These are phyloP conservation scores for Trametes versicolor DNA, from an alignment of 1,284 basidiomycete genomes.

Conservation along the genomic window DNA sequence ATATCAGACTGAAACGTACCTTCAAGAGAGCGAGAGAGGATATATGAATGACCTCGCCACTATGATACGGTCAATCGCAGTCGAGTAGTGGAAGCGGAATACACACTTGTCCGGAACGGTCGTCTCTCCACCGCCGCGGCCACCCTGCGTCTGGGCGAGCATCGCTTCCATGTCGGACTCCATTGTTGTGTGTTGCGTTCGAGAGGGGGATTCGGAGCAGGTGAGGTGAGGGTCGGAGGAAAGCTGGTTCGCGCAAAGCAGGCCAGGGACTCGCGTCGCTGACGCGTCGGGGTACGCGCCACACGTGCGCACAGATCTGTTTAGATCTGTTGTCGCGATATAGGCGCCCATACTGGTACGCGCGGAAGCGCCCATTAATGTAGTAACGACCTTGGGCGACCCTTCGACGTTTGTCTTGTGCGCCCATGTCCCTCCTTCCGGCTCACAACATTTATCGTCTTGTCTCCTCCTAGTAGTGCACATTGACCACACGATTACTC, in stretches of 20 bases:
- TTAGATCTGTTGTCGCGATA: conserved; percentile 43
- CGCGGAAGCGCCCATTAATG: conserved; percentile 15
- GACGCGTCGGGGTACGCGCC: conserved; percentile 44
- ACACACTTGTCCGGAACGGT: conserved; percentile 79
- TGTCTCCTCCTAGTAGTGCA: too few species aligned
- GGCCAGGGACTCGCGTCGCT: conserved; percentile 42
- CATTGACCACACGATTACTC: too few species aligned
- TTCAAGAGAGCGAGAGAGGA: conserved; percentile 94
- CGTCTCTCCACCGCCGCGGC: conserved; percentile 55
- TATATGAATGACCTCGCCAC: conserved; percentile 97
- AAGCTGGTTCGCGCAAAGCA: conserved; percentile 22
- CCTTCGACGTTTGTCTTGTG: background rate
- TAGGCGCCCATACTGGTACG: conserved; percentile 19
- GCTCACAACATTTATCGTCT: too few species aligned
- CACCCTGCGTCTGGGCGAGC: conserved; percentile 56
- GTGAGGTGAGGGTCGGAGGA: conserved; percentile 15
- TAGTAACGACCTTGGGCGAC: background rate
- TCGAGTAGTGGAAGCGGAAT: background rate
- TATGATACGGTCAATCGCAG: conserved; percentile 45
- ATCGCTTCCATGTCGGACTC: conserved; percentile 64
- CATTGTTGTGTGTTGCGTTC: conserved; percentile 47
- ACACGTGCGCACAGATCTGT: conserved; percentile 31
- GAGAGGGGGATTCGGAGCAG: background rate
- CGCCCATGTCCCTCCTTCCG: too few species aligned
- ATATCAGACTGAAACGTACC: conserved; percentile 52